Percentiles rank a stretch among this genome's conserved stretches.
Conservation (phyloP, 495 filamentous ascomycete species). For the Penicillium odoratum region DNA sequence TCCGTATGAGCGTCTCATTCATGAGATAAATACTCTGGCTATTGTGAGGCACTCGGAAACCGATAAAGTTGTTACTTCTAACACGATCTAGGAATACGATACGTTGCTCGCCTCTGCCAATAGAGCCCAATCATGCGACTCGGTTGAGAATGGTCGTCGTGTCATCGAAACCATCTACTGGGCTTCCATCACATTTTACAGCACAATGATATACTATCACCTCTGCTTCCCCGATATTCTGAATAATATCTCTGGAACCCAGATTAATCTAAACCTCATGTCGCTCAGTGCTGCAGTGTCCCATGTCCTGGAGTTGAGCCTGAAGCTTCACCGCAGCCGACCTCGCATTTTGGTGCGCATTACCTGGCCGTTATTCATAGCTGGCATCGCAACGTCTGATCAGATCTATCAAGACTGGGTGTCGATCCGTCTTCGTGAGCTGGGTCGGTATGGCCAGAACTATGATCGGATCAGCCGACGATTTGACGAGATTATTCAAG, state of each 20-base stretch:
- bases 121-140: constrained; percentile 24
- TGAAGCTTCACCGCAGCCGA: constrained; percentile 33
- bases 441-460: constrained; percentile 33
- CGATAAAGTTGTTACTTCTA: background rate
- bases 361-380: constrained; percentile 32
- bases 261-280: constrained; percentile 13
- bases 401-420: constrained; percentile 38
- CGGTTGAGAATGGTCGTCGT: constrained; percentile 19
- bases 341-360: constrained; percentile 32
- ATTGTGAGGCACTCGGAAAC: constrained; percentile 16
- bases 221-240: constrained; percentile 28
- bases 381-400: constrained; percentile 34
- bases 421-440: constrained; percentile 31
- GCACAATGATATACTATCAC: constrained; percentile 30
- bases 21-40: constrained; percentile 25
- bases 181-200: constrained; percentile 34
- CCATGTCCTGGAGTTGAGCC: constrained; percentile 26
- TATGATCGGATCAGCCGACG: constrained; percentile 23
- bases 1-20: constrained; percentile 18
- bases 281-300: constrained; percentile 25
- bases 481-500: constrained; percentile 31
- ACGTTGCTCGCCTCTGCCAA: constrained; percentile 25
- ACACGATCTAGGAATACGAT: constrained; percentile 28
- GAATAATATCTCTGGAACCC: constrained; percentile 6
- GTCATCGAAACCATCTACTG: constrained; percentile 35